A percentile compares a stretch with the other conserved stretches of the same genome.
These are phyloP conservation scores for Aureobasidium sp. DNA, from an alignment of 2,329 filamentous ascomycete genomes.

Conservation along the genomic window DNA sequence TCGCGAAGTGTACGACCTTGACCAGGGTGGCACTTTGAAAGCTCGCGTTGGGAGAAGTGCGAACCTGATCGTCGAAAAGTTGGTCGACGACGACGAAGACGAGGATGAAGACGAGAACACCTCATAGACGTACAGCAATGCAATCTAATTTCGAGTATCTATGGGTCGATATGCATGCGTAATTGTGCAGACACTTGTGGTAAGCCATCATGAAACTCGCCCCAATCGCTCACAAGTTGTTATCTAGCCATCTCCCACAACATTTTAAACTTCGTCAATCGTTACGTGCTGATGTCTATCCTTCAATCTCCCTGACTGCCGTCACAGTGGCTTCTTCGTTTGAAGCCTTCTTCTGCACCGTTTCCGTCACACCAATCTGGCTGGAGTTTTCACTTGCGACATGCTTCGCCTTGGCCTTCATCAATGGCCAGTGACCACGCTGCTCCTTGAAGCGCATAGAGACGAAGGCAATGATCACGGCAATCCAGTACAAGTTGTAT, in stretches of 20 bases:
- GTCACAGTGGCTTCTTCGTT: conserved; percentile 17
- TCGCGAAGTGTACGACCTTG: conserved; percentile 68
- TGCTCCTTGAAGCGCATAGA: conserved; percentile 61
- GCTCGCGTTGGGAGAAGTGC: conserved; percentile 73
- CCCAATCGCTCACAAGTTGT: too few relatives aligned
- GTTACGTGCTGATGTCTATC: background rate
- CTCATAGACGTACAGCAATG: background rate
- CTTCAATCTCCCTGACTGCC: conserved; percentile 20
- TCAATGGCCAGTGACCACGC: conserved; percentile 42
- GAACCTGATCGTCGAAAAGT: conserved; percentile 80
- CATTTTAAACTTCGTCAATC: background rate
- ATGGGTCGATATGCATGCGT: too few relatives aligned
- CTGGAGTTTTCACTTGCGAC: conserved; percentile 20
- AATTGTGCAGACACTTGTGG: too few relatives aligned
- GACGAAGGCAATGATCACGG: conserved; percentile 57
- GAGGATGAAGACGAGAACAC: conserved; percentile 32
- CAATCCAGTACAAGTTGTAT: conserved; percentile 82
- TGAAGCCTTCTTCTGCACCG: conserved; percentile 18
- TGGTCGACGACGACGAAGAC: conserved; percentile 49
- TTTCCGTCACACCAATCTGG: conserved; percentile 18
- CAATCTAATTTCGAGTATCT: background rate
- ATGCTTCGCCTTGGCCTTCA: conserved; percentile 22
- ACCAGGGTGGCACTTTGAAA: conserved; percentile 57
- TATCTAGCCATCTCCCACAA: too few relatives aligned
- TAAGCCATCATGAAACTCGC: too few relatives aligned